Base-by-base conservation (phyloP, 2,329 filamentous ascomycete species). In the Alternaria metachromatica region DNA sequence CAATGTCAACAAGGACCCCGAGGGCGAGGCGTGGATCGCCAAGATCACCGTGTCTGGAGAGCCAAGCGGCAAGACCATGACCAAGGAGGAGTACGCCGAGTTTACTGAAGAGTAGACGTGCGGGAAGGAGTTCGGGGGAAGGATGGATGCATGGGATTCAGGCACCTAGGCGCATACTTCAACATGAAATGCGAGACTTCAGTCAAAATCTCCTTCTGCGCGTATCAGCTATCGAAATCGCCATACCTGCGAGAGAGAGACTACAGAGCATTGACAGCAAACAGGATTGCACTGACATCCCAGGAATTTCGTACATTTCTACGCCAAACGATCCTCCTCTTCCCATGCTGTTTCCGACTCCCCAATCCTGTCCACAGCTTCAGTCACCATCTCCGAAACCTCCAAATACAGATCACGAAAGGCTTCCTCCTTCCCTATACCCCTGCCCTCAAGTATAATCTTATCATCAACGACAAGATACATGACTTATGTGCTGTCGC, bases 1-100 rank as follows among this genome's bases (percentile, higher is more conserved):
- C 64, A 90, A 87, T 60, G 94, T 99, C 84, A 99, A 98, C 85
- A 87, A 93, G 83, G 90, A 92, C 55, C 92, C 96, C 48, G 96
- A 99, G 87, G 87, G 87, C 65, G 92, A 95, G 60, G 95, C 93
- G 68, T 99, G 96, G 96, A 91, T 99, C 79, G 94, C 91, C 60
- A 95, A 93, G 88, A 89, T 98, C 66, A 86, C 92, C 82, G 85
- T 98, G 53, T 85, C 84, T 67, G 91, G 93, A 79, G 91, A 96
- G 67, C 82, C 78, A 4, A 65, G 67, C 56, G 76, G 75, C 20
- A 76, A 75, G 69, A 84, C 97, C 77, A 92, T 98, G 92, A 90
- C 89, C 76, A 86, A 84, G 65, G 88, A 90, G 75, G 89, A 88
- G 68, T 98, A 99, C 84, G 90, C 90, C 83, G 85, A 85, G 43